Base-by-base conservation (phyloP, 2,329 filamentous ascomycete genomes). In the Trichophaea hybrida region DNA sequence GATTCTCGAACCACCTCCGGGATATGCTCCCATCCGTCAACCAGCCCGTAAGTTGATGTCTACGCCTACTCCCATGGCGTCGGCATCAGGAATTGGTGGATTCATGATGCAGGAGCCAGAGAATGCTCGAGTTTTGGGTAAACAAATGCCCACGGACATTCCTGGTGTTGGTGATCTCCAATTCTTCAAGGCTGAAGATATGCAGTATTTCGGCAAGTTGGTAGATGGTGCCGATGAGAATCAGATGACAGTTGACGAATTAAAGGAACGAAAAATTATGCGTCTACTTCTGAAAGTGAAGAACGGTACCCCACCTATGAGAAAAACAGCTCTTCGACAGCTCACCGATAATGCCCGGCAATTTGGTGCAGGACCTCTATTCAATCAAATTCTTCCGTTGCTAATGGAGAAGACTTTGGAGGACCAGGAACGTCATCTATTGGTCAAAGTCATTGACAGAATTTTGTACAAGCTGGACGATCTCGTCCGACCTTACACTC, bases 211-310 rank as follows among this genome's bases (percentile, higher is more conserved):
- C 69, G 90, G 91, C 61, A 97, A 98, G 76, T 80, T 98, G 44
- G 91, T 94, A 24, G 93, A 98, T 70, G 89, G 88, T 40, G 86
- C 85, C 32, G 89, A 97, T 68, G 93, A 98, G 74, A 94, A 91
- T 68, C 79, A 83, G 24, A 81, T 98, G 74, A 90, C 84, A 17
- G 89, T 98, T 7, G 93, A 98, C 53, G 91, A 98, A 69, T 75
- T 98, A 56, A 97, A 98, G 74, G 91, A 98, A 74, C 81, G 93
- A 63, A 98, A 98, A 75, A 98, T 98, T 70, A 97, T 98, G 93
- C 80, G 93, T 66, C 75, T 98, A 58, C 77, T 98, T 50, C 79
- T 98, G 59, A 98, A 98, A 75, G 91, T 98, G 77, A 98, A 98
- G 80, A 98, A 98, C 71, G 93, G 93, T 69, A 97, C 93, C 44